Evolutionary conservation across 768 basidiomycete species (phyloP).

Genomic region (Termitomyces sp.): DNA sequence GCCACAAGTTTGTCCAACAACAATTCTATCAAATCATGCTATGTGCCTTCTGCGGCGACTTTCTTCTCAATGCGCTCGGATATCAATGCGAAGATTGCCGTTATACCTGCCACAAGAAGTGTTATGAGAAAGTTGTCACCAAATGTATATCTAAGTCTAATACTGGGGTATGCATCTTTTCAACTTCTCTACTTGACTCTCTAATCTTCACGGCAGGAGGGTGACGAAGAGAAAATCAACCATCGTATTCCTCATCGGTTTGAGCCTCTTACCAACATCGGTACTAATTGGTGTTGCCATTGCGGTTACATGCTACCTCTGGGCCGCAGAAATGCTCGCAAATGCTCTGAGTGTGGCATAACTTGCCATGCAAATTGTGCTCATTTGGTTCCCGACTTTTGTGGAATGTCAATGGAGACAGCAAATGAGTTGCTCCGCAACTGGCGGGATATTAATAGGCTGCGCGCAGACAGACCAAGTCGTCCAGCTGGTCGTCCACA

Average conservation of each 20-base stretch:
- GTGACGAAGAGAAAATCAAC: conserved; percentile 97
- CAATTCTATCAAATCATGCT: conserved; percentile 99
- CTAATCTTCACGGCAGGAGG: conserved; percentile 51
- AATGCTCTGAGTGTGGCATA: conserved; percentile 93
- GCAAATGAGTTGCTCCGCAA: conserved; percentile 90
- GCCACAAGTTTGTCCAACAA: conserved; percentile 94
- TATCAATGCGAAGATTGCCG: conserved; percentile 99
- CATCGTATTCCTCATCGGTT: conserved; percentile 99
- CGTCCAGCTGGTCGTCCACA: conserved; percentile 30
- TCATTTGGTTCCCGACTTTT: conserved; percentile 98
- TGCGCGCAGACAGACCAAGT: conserved; percentile 46
- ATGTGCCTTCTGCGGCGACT: conserved; percentile 97
- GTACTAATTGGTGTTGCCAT: conserved; percentile 99
- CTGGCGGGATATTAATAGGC: conserved; percentile 85
- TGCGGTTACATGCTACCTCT: conserved; percentile 98
- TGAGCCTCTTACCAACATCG: conserved; percentile 93
- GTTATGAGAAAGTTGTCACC: conserved; percentile 97
- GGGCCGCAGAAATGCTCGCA: conserved; percentile 93
- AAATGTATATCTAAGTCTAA: conserved; percentile 99
- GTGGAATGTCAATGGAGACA: conserved; percentile 99
- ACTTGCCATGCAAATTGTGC: conserved; percentile 98
- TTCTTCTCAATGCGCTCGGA: conserved; percentile 94
- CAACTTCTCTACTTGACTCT: neutral
- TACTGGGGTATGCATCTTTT: conserved; percentile 63
- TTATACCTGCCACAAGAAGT: conserved; percentile 99